Percentiles rank a stretch among this genome's conserved stretches.
Conservation (phyloP, 2,329 filamentous ascomycete species). For the Diaporthe longicolla region DNA sequence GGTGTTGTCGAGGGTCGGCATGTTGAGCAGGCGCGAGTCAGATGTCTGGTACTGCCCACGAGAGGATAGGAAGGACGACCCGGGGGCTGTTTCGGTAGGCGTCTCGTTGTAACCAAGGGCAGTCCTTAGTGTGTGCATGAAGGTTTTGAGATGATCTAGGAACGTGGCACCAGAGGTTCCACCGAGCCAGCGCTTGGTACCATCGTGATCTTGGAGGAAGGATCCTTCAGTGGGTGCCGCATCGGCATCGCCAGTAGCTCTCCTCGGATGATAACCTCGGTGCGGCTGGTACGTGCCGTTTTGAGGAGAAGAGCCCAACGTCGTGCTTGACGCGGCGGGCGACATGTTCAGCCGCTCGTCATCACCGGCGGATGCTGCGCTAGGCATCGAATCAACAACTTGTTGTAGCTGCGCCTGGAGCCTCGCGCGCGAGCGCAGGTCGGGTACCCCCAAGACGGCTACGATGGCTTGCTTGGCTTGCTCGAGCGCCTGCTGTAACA, state of each 20-base stretch:
- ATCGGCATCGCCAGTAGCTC: neutral
- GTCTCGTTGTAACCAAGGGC: conserved; percentile 49
- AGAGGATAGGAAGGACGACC: conserved; percentile 55
- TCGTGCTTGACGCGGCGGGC: conserved; percentile 45
- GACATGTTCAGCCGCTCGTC: conserved; percentile 35
- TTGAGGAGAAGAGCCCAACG: conserved; percentile 40
- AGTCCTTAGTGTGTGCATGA: conserved; percentile 56
- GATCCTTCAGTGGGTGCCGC: conserved; percentile 53
- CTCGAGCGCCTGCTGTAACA: conserved; percentile 58
- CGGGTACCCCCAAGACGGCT: conserved; percentile 47
- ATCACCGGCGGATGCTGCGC: conserved; percentile 22
- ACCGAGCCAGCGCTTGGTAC: conserved; percentile 62
- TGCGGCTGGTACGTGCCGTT: conserved; percentile 16
- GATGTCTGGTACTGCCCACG: conserved; percentile 63
- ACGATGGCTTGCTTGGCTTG: conserved; percentile 45
- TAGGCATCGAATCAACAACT: conserved; percentile 42
- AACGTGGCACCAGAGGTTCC: conserved; percentile 66
- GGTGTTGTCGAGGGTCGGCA: conserved; percentile 42
- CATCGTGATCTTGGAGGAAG: conserved; percentile 60
- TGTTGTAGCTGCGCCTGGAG: conserved; percentile 46
- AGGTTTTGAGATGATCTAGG: conserved; percentile 63
- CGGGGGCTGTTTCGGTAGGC: conserved; percentile 43
- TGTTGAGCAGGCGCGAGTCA: conserved; percentile 59
- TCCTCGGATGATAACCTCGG: conserved; percentile 2
- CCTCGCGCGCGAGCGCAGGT: conserved; percentile 53